These are phyloP conservation scores for Beta vulgaris DNA, from an alignment of 148 eudicot genomes.

Conservation along the genomic window DNA sequence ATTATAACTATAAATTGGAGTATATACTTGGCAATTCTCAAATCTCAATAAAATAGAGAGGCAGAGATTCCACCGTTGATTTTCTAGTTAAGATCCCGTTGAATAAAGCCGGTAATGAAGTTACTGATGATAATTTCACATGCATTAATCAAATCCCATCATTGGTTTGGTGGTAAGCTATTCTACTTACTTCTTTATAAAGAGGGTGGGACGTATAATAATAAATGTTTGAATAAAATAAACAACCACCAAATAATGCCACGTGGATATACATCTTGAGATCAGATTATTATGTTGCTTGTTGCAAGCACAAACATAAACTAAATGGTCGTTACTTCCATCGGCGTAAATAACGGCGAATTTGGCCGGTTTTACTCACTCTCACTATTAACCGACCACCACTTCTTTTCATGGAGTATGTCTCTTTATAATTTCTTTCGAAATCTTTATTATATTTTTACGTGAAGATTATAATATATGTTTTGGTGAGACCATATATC, in stretches of 20 bases:
- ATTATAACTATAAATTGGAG: too few relatives aligned
- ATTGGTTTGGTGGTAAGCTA: conserved; percentile 8
- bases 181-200: too few relatives aligned
- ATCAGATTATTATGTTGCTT: conserved; percentile 19
- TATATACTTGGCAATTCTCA: not conserved
- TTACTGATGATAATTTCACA: conserved; percentile 32
- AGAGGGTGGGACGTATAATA: not conserved
- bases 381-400: conserved; percentile 33
- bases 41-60: not conserved
- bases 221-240: not conserved
- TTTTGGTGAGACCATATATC: not conserved
- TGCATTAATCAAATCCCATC: conserved; percentile 25
- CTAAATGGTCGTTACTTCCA: conserved; percentile 3
- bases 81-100: conserved; percentile 29
- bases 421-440: not conserved
- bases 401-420: conserved; percentile 16
- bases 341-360: conserved; percentile 44
- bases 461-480: conserved; percentile 5
- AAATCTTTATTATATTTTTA: not conserved
- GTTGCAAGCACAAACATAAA: not conserved
- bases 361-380: conserved; percentile 38
- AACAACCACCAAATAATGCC: conserved; percentile 17
- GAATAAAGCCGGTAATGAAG: conserved; percentile 26
- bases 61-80: not conserved
- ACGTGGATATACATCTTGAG: conserved; percentile 15